A percentile compares a stretch with the other conserved stretches of the same genome.
Conservation (phyloP, 1,284 basidiomycete species). For the Heterobasidion occidentale region DNA sequence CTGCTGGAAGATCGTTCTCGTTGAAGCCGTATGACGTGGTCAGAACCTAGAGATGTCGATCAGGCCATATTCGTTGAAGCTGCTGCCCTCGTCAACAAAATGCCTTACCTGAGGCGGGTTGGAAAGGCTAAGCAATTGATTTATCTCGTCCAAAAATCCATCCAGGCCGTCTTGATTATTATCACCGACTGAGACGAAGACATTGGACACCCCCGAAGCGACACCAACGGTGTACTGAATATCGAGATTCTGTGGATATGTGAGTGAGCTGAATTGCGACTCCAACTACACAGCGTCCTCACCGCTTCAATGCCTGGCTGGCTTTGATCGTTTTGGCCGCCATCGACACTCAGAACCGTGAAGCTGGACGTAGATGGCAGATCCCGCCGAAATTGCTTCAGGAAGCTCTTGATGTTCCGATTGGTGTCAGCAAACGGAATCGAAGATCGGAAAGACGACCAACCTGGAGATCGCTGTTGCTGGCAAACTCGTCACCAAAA, state of each 20-base stretch:
- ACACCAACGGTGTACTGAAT: conserved; percentile 5
- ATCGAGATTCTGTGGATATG: not conserved
- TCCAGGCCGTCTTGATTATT: conserved; percentile 11
- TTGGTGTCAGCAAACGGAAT: too few relatives aligned
- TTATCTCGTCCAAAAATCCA: conserved; percentile 24
- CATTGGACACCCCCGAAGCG: conserved; percentile 2
- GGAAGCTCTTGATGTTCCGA: conserved; percentile 5
- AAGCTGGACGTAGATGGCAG: conserved; percentile 17
- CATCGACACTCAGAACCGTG: not conserved
- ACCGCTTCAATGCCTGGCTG: conserved; percentile 24
- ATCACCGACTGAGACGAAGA: conserved; percentile 6
- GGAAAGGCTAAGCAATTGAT: conserved; percentile 24
- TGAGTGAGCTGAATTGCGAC: not conserved
- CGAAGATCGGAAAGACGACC: not conserved
- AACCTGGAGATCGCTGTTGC: conserved; percentile 11
- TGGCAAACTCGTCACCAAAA: conserved; percentile 21
- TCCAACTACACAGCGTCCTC: conserved; percentile 15
- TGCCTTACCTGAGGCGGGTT: conserved; percentile 41
- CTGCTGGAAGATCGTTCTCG: conserved; percentile 14
- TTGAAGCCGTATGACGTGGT: conserved; percentile 19
- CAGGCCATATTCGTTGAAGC: not conserved
- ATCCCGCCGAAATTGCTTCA: conserved; percentile 16
- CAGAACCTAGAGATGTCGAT: conserved; percentile 21
- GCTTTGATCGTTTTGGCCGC: not conserved
- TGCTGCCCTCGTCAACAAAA: conserved; percentile 21